Percentiles rank a stretch among this genome's conserved stretches.
phyloP scores from a whole-genome alignment of 176 grass and related monocot genomes.

The Triticum timopheevii region DNA sequence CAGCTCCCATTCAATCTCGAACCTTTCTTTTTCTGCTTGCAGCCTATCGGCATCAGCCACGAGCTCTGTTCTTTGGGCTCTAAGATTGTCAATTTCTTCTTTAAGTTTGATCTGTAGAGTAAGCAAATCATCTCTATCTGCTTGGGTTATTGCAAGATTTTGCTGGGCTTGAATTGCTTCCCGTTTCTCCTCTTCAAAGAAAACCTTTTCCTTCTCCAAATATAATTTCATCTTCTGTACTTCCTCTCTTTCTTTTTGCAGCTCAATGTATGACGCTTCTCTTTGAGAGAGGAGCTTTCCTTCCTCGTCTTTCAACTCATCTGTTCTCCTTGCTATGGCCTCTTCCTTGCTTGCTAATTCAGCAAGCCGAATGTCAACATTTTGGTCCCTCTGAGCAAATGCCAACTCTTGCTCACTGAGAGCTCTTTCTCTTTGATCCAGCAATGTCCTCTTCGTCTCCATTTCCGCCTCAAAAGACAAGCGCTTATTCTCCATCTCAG shows the following conservation, averaged over 20 bases:
- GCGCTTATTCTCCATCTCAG: slow-evolving; percentile 54
- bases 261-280: slow-evolving; percentile 25
- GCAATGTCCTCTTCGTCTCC: slow-evolving; percentile 32
- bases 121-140: slow-evolving; percentile 63
- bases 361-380: slow-evolving; percentile 35
- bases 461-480: slow-evolving; percentile 54
- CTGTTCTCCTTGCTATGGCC: slow-evolving; percentile 43
- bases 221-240: slow-evolving; percentile 56
- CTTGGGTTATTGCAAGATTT: slow-evolving; percentile 62
- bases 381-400: slow-evolving; percentile 43
- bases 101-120: slow-evolving; percentile 76
- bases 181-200: slow-evolving; percentile 62
- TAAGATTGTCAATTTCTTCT: slow-evolving; percentile 89
- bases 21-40: slow-evolving; percentile 87
- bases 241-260: slow-evolving; percentile 60
- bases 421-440: slow-evolving; percentile 50
- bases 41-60: slow-evolving; percentile 72
- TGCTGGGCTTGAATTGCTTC: slow-evolving; percentile 53
- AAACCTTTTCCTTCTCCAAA: slow-evolving; percentile 65
- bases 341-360: slow-evolving; percentile 65
- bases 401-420: slow-evolving; percentile 46
- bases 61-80: slow-evolving; percentile 75
- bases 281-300: slow-evolving; percentile 35
- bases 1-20: slow-evolving; percentile 93
- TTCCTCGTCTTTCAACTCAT: slow-evolving; percentile 56